These are phyloP conservation scores for Fusarium praegraminearum DNA, from an alignment of 2,329 filamentous ascomycete species.

Conservation along the genomic window DNA sequence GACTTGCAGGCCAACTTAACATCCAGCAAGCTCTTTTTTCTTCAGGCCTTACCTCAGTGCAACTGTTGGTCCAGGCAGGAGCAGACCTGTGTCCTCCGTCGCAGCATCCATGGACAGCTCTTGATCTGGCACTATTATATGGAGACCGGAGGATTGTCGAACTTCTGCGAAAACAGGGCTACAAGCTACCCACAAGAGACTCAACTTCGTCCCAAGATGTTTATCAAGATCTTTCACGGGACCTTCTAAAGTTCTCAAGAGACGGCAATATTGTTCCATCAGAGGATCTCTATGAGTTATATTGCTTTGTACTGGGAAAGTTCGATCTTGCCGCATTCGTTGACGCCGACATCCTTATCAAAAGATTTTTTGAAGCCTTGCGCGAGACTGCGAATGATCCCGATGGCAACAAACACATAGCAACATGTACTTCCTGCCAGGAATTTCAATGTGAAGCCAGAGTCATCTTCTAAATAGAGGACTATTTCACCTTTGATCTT, in stretches of 20 bases:
- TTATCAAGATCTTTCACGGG: background rate
- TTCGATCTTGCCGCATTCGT: fast-evolving
- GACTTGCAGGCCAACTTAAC: fast-evolving
- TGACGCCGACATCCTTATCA: background rate
- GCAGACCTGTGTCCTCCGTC: background rate
- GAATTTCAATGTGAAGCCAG: fast-evolving
- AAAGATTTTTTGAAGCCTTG: background rate
- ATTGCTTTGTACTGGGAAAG: background rate
- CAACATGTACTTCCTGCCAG: background rate
- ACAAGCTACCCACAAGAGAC: background rate
- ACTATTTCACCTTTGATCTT: background rate
- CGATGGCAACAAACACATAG: background rate
- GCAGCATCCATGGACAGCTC: background rate
- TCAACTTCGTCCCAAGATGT: fast-evolving
- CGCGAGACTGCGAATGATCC: background rate
- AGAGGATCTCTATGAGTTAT: background rate
- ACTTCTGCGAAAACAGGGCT: background rate
- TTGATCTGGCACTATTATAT: background rate
- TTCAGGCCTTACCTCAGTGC: background rate
- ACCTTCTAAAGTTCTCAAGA: background rate
- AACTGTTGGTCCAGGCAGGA: background rate
- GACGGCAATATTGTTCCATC: background rate
- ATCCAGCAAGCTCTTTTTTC: background rate
- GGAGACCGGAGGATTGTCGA: background rate
- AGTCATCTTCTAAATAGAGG: background rate